Conservation (phyloP, 2,329 filamentous ascomycete genomes). For the Neonectria hederae region DNA sequence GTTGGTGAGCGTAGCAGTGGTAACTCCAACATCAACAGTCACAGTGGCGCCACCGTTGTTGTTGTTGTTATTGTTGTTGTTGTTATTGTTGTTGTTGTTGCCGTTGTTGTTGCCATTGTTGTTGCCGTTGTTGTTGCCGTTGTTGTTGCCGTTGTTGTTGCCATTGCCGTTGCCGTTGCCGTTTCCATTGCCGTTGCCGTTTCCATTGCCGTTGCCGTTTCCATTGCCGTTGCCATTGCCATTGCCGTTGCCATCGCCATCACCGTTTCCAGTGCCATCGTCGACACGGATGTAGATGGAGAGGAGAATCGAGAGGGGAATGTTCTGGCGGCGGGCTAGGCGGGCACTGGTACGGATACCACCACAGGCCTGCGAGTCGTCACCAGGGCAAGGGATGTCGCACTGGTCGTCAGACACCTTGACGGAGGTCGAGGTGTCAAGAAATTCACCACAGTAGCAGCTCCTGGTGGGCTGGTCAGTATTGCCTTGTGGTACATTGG, state of each 20-base stretch:
- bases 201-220: not conserved
- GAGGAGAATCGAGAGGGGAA: constrained; percentile 36
- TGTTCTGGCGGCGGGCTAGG: constrained; percentile 35
- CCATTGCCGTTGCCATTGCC: no score
- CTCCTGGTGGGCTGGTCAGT: constrained; percentile 31
- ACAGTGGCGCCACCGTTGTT: constrained; percentile 17
- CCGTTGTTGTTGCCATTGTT: not conserved
- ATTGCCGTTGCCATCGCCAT: not conserved
- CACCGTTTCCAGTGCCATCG: constrained; percentile 21
- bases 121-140: not conserved
- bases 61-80: constrained; percentile 5
- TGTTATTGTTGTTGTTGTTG: not conserved
- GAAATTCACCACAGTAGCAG: constrained; percentile 44
- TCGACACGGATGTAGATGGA: constrained; percentile 31
- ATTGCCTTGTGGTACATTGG: not conserved
- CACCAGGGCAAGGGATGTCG: constrained; percentile 43
- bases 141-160: not conserved
- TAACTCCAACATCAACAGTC: constrained; percentile 36
- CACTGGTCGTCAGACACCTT: constrained; percentile 34
- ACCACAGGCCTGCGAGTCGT: constrained; percentile 39
- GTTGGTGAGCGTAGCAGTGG: constrained; percentile 40
- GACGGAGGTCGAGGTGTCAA: constrained; percentile 23
- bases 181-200: not conserved
- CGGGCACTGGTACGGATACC: constrained; percentile 27
- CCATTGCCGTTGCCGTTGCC: not conserved